Evolutionary conservation across 1,284 basidiomycete species (phyloP).

Genomic region (Cystobasidium sp.): DNA sequence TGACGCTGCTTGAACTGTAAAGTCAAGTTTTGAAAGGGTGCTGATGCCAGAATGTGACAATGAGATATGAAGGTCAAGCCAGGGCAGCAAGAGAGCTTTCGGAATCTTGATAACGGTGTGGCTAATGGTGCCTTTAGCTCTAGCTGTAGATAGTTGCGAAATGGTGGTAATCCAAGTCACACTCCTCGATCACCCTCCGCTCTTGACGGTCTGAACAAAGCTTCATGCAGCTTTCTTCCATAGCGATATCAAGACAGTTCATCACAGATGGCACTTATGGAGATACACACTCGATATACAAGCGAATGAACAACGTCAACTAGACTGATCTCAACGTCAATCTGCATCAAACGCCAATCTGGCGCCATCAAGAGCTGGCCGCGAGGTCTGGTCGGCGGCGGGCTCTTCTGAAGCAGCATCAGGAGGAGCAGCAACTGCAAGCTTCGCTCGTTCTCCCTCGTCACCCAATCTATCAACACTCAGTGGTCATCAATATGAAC

Average conservation of each 20-base stretch:
- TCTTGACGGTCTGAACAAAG: not conserved
- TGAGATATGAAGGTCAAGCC: not conserved
- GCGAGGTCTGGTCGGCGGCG: constrained; percentile 10
- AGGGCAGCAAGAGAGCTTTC: no score
- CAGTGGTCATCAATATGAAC: constrained; percentile 14
- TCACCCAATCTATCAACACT: constrained; percentile 1
- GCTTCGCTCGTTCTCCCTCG: constrained; percentile 1
- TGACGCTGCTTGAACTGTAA: not conserved
- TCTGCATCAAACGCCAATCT: constrained; percentile 1
- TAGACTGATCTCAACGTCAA: not conserved
- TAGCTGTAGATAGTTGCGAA: no score
- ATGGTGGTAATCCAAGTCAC: no score
- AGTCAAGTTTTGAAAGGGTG: not conserved
- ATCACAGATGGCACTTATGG: not conserved
- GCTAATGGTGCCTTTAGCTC: no score
- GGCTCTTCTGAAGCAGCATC: not conserved
- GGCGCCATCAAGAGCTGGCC: constrained; percentile 16
- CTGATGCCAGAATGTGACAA: not conserved
- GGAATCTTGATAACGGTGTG: no score
- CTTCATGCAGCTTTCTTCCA: not conserved
- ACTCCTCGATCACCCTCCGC: not conserved
- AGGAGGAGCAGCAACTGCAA: not conserved
- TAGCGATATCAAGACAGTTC: not conserved
- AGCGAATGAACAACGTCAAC: no score
- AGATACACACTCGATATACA: no score